A percentile compares a stretch with the other conserved stretches of the same genome.
These are phyloP conservation scores for Glarea lozoyensis DNA, from an alignment of 495 filamentous ascomycete species.

Conservation along the genomic window DNA sequence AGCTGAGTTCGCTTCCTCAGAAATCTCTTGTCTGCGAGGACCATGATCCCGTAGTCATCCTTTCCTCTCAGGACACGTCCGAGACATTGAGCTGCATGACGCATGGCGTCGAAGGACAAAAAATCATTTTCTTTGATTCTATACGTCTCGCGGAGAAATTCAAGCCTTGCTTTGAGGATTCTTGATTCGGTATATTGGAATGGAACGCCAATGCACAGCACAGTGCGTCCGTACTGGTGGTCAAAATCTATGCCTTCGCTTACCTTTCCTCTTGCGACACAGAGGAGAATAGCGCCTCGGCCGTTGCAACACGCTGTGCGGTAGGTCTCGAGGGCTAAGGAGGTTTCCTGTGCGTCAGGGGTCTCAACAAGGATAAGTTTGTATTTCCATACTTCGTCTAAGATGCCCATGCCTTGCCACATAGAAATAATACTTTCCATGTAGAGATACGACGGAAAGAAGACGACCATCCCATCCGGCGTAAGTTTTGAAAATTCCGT, in stretches of 20 bases:
- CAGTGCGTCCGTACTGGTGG: constrained; percentile 95
- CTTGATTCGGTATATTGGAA: constrained; percentile 99
- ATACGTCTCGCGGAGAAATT: constrained; percentile 95
- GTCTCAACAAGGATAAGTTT: constrained; percentile 98
- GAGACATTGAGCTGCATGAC: constrained; percentile 93
- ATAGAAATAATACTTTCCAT: constrained; percentile 98
- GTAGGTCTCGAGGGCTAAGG: constrained; percentile 90
- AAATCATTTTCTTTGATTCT: constrained; percentile 97
- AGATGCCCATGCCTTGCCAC: constrained; percentile 97
- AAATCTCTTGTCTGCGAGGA: constrained; percentile 87
- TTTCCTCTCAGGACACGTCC: constrained; percentile 94
- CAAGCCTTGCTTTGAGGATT: constrained; percentile 90
- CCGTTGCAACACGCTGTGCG: constrained; percentile 97
- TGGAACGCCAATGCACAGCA: constrained; percentile 93
- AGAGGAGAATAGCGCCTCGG: constrained; percentile 83
- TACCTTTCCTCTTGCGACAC: constrained; percentile 94
- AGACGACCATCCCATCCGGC: constrained; percentile 95
- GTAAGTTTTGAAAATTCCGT: constrained; percentile 92
- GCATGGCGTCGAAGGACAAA: constrained; percentile 97
- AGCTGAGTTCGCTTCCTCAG: constrained; percentile 81
- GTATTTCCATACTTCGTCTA: constrained; percentile 98
- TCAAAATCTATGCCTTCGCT: constrained; percentile 98
- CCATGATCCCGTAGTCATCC: constrained; percentile 99
- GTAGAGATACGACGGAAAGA: constrained; percentile 98
- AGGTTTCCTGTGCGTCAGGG: constrained; percentile 93